Evolutionary conservation across 495 filamentous ascomycete genomes (phyloP).

Genomic region (Penicillium silybi): DNA sequence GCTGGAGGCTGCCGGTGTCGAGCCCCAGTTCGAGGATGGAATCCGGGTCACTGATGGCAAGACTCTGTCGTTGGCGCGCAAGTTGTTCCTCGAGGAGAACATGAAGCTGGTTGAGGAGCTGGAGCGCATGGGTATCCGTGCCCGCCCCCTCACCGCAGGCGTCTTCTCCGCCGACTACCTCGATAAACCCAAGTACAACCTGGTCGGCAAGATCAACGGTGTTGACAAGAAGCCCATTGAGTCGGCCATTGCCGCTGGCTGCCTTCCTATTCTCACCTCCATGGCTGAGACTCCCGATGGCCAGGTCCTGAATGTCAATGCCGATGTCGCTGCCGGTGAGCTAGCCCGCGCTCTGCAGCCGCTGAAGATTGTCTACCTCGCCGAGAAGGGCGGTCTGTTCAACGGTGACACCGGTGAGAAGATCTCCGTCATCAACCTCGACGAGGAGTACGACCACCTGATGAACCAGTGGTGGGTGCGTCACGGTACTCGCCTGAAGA

Average conservation of each 20-base stretch:
- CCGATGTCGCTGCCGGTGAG: constrained; percentile 93
- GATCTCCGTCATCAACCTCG: constrained; percentile 96
- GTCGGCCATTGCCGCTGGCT: constrained; percentile 86
- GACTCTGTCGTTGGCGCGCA: constrained; percentile 83
- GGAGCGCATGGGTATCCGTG: constrained; percentile 86
- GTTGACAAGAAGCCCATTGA: constrained; percentile 91
- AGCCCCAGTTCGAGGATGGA: constrained; percentile 94
- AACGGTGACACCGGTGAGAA: constrained; percentile 91
- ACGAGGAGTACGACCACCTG: constrained; percentile 92
- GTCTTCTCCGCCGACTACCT: constrained; percentile 95
- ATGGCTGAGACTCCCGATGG: constrained; percentile 95
- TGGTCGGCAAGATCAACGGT: constrained; percentile 91
- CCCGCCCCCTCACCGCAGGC: constrained; percentile 86
- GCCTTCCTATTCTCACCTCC: constrained; percentile 90
- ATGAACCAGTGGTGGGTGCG: constrained; percentile 97
- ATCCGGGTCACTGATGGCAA: constrained; percentile 96
- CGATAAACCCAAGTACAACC: constrained; percentile 89
- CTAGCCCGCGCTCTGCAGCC: constrained; percentile 85
- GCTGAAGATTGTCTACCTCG: constrained; percentile 96
- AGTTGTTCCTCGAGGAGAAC: constrained; percentile 94
- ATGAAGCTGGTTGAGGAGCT: constrained; percentile 90
- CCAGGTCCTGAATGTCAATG: constrained; percentile 96
- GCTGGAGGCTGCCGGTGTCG: constrained; percentile 85
- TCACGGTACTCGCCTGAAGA: constrained; percentile 94
- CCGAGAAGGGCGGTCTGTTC: constrained; percentile 95